Base-by-base conservation (phyloP, 176 grass and related monocot genomes). In the Eleusine indica region DNA sequence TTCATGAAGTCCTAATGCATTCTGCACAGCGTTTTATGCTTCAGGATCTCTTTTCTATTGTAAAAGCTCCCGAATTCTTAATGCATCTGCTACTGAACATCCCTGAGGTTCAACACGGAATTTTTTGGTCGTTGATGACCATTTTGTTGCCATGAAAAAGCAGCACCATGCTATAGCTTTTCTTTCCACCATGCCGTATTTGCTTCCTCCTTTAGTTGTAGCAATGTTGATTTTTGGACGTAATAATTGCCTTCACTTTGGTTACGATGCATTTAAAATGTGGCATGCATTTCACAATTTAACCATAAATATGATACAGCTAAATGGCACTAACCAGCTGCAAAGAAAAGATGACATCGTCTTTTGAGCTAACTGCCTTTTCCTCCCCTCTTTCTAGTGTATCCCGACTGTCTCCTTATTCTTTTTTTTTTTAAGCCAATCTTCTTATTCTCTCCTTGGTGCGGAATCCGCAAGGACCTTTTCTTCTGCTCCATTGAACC, bases 321-420 rank as follows among this genome's bases (percentile, higher is more conserved):
- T 53, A 48, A 79, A 3, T 68, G 35, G 41, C 79, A 90, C 73
- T 86, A 81, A 63, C 21, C 74, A 49, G 49, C 79, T 69, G 41
- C 60, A 68, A 61, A 75, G 40, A 13, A 78, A 72, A 29, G 25
- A 78, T 48, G 21, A 79, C 21, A 35, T 32, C 68, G 7, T 15
- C 15, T 43, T 82, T 71, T 75, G 63, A 35, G 42, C 70, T 79
- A 21, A 87, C 43, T 63, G 43, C 44, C 29, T 64, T 17, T 66
- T 3, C 19, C 6, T 22, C 0, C 6, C 35, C 46, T 53, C 21
- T 80, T 81, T 80, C 21, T 16, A 67, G 76, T 72, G 78, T 70
- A 70, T 71, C 71, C 78, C 30, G 77, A 64, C 65, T 71, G 86
- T 41, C 67, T 3, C 37, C 51, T 16, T 28, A 15, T 35, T 29